phyloP scores from a whole-genome alignment of 1,139 yeast genomes.

The Pneumocystis wakefieldiae region DNA sequence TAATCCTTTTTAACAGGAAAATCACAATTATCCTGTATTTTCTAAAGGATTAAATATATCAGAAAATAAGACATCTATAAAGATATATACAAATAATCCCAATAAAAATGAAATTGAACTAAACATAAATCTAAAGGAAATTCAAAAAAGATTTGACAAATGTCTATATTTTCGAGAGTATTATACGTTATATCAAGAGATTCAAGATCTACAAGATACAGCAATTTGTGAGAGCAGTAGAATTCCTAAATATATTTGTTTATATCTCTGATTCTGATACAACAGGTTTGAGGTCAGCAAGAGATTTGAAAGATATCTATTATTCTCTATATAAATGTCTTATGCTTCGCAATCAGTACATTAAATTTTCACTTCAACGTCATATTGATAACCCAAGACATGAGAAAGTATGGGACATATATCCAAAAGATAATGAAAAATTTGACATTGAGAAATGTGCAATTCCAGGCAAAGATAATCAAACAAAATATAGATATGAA shows the following conservation, averaged over 20 bases:
- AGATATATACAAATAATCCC: too few relatives aligned
- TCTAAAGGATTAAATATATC: too few relatives aligned
- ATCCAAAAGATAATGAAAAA: conserved; percentile 52
- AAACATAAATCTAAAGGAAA: too few relatives aligned
- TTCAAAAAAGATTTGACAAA: too few relatives aligned
- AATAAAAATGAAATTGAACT: too few relatives aligned
- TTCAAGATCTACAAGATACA: neutral
- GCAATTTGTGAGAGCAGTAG: neutral
- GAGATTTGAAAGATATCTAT: conserved; percentile 54
- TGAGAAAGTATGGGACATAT: conserved; percentile 51
- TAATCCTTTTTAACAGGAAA: neutral
- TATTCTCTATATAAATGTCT: conserved; percentile 57
- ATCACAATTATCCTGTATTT: too few relatives aligned
- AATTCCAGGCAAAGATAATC: conserved; percentile 47
- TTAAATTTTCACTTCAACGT: conserved; percentile 53
- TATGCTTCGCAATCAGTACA: conserved; percentile 62
- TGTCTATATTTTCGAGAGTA: too few relatives aligned
- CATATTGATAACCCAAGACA: conserved; percentile 76
- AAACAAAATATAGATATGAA: conserved; percentile 38
- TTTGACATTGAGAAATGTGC: conserved; percentile 47
- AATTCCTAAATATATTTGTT: neutral
- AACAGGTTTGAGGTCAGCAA: neutral
- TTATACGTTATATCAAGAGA: too few relatives aligned
- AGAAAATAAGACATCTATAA: too few relatives aligned
- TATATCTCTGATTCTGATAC: too few relatives aligned